Conservation (phyloP, 495 filamentous ascomycete species). For the Letharia lupina region DNA sequence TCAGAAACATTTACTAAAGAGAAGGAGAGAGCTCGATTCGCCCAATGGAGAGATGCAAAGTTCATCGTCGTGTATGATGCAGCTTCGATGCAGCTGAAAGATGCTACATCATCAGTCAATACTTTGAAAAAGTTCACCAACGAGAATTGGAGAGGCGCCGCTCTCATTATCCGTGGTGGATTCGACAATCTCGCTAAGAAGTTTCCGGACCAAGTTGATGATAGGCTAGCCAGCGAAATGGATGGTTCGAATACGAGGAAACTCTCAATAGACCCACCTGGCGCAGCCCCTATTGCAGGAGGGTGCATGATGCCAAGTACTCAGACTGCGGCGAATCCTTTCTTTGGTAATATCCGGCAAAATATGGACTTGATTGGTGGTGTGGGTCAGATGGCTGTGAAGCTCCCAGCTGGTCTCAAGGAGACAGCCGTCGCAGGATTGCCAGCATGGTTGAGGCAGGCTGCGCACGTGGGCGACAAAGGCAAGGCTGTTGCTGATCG, state of each 20-base stretch:
- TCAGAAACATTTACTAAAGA: constrained; percentile 78
- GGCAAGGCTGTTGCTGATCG: constrained; percentile 74
- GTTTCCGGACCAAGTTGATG: constrained; percentile 40
- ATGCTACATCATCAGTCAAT: constrained; percentile 67
- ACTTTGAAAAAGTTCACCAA: constrained; percentile 85
- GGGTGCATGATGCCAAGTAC: constrained; percentile 74
- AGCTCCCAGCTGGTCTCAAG: constrained; percentile 50
- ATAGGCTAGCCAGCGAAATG: constrained; percentile 17
- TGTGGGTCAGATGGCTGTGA: constrained; percentile 80
- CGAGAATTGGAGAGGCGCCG: constrained; percentile 71
- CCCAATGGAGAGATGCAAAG: constrained; percentile 61
- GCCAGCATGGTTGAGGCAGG: constrained; percentile 69
- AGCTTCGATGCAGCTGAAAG: constrained; percentile 63
- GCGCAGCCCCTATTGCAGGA: constrained; percentile 68
- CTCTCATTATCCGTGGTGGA: constrained; percentile 60
- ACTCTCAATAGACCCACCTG: constrained; percentile 42
- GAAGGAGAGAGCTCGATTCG: constrained; percentile 63
- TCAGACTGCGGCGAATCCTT: constrained; percentile 66
- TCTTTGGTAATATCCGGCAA: constrained; percentile 93
- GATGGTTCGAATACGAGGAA: constrained; percentile 24
- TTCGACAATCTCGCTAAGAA: constrained; percentile 42
- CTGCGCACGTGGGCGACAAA: constrained; percentile 54
- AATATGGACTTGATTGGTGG: constrained; percentile 94
- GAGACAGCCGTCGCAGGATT: constrained; percentile 38
- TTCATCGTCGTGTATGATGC: constrained; percentile 84